Conservation (phyloP, 768 basidiomycete species). For the Xerocomellus intermedius region DNA sequence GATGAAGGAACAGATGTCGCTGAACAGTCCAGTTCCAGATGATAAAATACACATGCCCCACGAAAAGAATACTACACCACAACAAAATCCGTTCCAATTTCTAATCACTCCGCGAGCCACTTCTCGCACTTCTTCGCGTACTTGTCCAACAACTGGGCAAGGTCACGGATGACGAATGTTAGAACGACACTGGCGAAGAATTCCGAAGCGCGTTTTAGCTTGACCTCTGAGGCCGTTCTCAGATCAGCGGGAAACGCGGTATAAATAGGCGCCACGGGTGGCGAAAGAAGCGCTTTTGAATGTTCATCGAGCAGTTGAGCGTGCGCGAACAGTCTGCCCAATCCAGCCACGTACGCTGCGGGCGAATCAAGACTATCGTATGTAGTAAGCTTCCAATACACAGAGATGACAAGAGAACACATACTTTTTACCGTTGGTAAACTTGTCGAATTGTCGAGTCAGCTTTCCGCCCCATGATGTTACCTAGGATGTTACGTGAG, state of each 20-base stretch:
- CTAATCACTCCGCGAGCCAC: slow-evolving; percentile 76
- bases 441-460: slow-evolving; percentile 74
- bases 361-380: slow-evolving; percentile 79
- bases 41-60: slow-evolving; percentile 34
- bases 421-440: slow-evolving; percentile 89
- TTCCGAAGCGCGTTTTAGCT: slow-evolving; percentile 80
- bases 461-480: slow-evolving; percentile 72
- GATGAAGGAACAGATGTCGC: slow-evolving; percentile 31
- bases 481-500: slow-evolving; percentile 35
- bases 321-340: slow-evolving; percentile 69
- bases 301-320: slow-evolving; percentile 87
- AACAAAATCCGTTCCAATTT: slow-evolving; percentile 19
- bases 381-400: slow-evolving; percentile 11
- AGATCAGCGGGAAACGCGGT: slow-evolving; percentile 64
- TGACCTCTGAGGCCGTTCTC: slow-evolving; percentile 63
- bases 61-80: slow-evolving; percentile 27
- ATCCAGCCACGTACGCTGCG: slow-evolving; percentile 73
- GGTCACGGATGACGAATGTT: slow-evolving; percentile 85
- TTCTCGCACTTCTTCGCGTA: slow-evolving; percentile 93
- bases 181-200: slow-evolving; percentile 89
- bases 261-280: slow-evolving; percentile 71
- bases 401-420: slow-evolving; percentile 24
- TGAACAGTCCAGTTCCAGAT: slow-evolving; percentile 34
- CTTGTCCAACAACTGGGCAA: slow-evolving; percentile 85
- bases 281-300: slow-evolving; percentile 65